A percentile compares a stretch with the other conserved stretches of the same genome.
Conservation (phyloP, 2,329 filamentous ascomycete species). For the Fusarium sororula region DNA sequence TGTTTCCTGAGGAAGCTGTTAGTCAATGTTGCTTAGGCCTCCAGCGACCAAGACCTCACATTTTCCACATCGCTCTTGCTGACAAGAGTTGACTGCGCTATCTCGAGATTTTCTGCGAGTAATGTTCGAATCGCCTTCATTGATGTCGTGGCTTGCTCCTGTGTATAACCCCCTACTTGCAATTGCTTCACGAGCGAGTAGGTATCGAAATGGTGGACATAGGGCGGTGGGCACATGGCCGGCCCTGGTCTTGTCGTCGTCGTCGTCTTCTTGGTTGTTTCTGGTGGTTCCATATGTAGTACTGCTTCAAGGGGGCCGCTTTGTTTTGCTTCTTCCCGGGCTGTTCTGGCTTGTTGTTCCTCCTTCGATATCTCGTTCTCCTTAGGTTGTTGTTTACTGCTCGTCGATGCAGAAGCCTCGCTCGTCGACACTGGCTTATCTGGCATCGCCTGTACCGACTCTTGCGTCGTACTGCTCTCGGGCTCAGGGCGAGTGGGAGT, state of each 20-base stretch:
- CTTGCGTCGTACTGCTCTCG: neutral
- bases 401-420: slow-evolving; percentile 5
- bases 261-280: slow-evolving; percentile 43
- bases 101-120: slow-evolving; percentile 79
- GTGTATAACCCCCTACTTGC: slow-evolving; percentile 75
- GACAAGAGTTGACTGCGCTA: slow-evolving; percentile 82
- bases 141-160: slow-evolving; percentile 78
- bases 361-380: slow-evolving; percentile 18
- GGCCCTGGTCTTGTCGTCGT: slow-evolving; percentile 59
- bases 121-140: slow-evolving; percentile 92
- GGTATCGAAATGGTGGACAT: slow-evolving; percentile 96
- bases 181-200: slow-evolving; percentile 89
- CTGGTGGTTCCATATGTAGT: slow-evolving; percentile 56
- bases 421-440: slow-evolving; percentile 7
- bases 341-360: slow-evolving; percentile 42
- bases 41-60: slow-evolving; percentile 39
- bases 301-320: slow-evolving; percentile 63
- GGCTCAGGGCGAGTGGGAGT: slow-evolving; percentile 14
- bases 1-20: slow-evolving; percentile 65
- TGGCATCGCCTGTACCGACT: slow-evolving; percentile 3
- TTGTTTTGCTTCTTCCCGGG: slow-evolving; percentile 51
- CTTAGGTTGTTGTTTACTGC: slow-evolving; percentile 1
- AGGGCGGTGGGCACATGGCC: slow-evolving; percentile 77
- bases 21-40: slow-evolving; percentile 2
- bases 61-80: slow-evolving; percentile 95